Percentiles rank a stretch among this genome's conserved stretches.
These are phyloP conservation scores for Colletotrichum salicis DNA, from an alignment of 2,329 filamentous ascomycete genomes.

Conservation along the genomic window DNA sequence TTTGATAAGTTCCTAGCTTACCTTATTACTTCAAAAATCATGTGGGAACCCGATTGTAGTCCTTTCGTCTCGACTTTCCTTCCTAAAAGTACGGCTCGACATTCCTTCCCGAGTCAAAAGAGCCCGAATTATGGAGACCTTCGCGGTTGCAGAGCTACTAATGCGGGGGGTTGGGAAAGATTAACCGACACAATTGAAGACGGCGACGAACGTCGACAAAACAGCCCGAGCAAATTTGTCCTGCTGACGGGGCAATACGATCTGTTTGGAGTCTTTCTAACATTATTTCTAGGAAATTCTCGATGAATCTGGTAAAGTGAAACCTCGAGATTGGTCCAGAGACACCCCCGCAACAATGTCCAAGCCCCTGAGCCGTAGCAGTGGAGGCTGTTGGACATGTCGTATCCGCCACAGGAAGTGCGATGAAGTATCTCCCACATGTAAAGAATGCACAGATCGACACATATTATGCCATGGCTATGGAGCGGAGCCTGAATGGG, in stretches of 20 bases:
- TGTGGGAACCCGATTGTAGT: not conserved
- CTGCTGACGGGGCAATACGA: not conserved
- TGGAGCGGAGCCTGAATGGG: constrained; percentile 48
- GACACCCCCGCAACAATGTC: not conserved
- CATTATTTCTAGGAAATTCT: not conserved
- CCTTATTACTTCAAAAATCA: not conserved
- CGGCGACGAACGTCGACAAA: not conserved
- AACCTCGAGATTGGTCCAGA: not conserved
- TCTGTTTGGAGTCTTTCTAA: not conserved
- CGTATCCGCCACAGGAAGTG: constrained; percentile 44
- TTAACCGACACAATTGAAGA: not conserved
- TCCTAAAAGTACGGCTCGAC: constrained; percentile 4
- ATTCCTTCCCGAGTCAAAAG: not conserved
- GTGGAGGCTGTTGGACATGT: constrained; percentile 43
- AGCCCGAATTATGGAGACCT: not conserved
- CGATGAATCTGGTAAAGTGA: not conserved
- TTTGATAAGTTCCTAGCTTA: not conserved
- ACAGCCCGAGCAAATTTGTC: not conserved
- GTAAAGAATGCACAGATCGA: constrained; percentile 39
- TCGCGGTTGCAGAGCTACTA: not conserved
- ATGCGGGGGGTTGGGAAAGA: constrained; percentile 3
- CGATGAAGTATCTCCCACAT: constrained; percentile 40
- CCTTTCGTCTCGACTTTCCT: constrained; percentile 22
- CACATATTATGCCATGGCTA: constrained; percentile 42
- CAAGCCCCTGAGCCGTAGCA: constrained; percentile 30